These are phyloP conservation scores for Clitopilus passeckerianus DNA, from an alignment of 768 basidiomycete genomes.

Conservation along the genomic window DNA sequence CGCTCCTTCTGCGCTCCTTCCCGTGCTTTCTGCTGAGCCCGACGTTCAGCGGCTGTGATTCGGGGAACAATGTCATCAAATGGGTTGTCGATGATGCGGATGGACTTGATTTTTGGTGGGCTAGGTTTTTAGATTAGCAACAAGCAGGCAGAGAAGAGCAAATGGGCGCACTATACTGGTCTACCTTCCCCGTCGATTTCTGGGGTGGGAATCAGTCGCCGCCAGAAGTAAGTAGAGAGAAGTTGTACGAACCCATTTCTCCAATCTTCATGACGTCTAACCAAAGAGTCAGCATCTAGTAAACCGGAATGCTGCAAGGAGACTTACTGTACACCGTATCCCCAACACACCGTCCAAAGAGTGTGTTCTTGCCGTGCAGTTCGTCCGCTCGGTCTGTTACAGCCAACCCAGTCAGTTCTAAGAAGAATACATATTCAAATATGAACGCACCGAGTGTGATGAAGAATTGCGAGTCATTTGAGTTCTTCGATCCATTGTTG, in stretches of 20 bases:
- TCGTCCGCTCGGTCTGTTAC: slow-evolving; percentile 81
- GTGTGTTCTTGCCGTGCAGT: slow-evolving; percentile 88
- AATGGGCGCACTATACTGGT: slow-evolving; percentile 67
- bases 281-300: background rate
- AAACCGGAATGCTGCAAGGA: background rate
- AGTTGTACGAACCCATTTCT: slow-evolving; percentile 61
- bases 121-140: slow-evolving; percentile 29
- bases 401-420: background rate
- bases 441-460: slow-evolving; percentile 73
- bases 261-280: slow-evolving; percentile 90
- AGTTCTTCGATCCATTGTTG: slow-evolving; percentile 79
- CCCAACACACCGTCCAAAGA: slow-evolving; percentile 88
- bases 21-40: slow-evolving; percentile 76
- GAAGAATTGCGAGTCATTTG: slow-evolving; percentile 94
- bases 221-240: background rate
- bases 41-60: slow-evolving; percentile 91
- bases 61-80: slow-evolving; percentile 94
- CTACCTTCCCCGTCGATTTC: slow-evolving; percentile 71
- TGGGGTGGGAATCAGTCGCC: slow-evolving; percentile 19
- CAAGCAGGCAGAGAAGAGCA: background rate
- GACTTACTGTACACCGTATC: slow-evolving; percentile 85
- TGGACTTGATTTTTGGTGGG: slow-evolving; percentile 85
- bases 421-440: slow-evolving; percentile 1
- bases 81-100: slow-evolving; percentile 88
- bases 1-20: slow-evolving; percentile 71